Conservation (phyloP, 345 rosid genomes). For the Mangifera indica region DNA sequence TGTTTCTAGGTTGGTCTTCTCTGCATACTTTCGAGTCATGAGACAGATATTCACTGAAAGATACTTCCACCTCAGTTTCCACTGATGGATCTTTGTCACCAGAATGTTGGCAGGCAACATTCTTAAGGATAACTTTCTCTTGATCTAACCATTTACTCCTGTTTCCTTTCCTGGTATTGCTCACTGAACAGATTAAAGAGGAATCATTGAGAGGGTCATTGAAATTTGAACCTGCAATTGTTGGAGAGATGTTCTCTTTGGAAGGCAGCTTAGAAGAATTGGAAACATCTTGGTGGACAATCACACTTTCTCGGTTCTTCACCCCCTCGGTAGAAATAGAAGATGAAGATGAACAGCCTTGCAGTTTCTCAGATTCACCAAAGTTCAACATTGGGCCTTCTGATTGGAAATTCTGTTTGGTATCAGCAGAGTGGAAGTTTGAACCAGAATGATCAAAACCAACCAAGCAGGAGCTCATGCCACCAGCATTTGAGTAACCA, state of each 20-base stretch:
- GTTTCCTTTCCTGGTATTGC: conserved; percentile 31
- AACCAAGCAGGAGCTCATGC: conserved; percentile 13
- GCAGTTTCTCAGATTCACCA: conserved; percentile 17
- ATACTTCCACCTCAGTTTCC: conserved; percentile 43
- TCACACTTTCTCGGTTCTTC: conserved; percentile 21
- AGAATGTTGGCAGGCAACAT: conserved; percentile 35
- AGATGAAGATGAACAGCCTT: conserved; percentile 24
- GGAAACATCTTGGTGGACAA: conserved; percentile 17
- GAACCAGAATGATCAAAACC: conserved; percentile 21
- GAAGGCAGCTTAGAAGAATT: conserved; percentile 30
- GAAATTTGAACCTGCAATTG: conserved; percentile 43
- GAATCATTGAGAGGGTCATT: conserved; percentile 40
- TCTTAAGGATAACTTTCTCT: conserved; percentile 36
- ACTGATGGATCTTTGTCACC: conserved; percentile 33
- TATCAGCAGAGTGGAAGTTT: conserved; percentile 8
- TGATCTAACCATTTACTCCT: conserved; percentile 29
- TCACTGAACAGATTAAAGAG: conserved; percentile 30
- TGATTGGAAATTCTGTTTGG: conserved; percentile 13
- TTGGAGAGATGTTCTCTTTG: conserved; percentile 23
- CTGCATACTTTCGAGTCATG: conserved; percentile 42
- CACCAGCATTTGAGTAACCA: conserved; percentile 11
- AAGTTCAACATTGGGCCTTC: conserved; percentile 23
- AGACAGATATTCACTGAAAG: conserved; percentile 39
- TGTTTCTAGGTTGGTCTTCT: conserved; percentile 29
- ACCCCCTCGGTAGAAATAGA: conserved; percentile 31